Conservation (phyloP, 2,329 filamentous ascomycete genomes). For the Leptographium flavum region DNA sequence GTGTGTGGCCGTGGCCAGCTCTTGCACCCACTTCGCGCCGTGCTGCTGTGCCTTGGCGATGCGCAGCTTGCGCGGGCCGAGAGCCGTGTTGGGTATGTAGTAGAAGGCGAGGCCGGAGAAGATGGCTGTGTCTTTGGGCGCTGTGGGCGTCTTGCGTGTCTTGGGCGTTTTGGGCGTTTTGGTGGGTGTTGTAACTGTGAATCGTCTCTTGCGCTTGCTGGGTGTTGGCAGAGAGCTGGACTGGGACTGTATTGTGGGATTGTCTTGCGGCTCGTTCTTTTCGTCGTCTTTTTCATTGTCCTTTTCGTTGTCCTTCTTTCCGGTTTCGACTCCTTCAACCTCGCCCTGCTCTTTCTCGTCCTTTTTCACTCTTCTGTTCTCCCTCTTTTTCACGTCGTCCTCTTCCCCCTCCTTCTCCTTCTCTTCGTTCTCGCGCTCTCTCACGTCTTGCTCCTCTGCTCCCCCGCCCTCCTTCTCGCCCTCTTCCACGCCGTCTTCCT, state of each 20-base stretch:
- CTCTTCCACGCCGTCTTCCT: not conserved
- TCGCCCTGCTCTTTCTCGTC: too few species aligned
- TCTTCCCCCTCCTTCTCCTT: too few species aligned
- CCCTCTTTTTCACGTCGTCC: too few species aligned
- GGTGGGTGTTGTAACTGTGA: not conserved
- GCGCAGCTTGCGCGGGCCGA: conserved; percentile 51
- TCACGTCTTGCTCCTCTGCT: not conserved
- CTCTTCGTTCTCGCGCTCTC: too few species aligned
- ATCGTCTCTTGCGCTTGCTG: not conserved
- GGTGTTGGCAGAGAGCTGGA: not conserved
- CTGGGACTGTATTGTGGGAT: too few species aligned
- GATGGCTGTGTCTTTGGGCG: conserved; percentile 28
- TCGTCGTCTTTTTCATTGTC: too few species aligned
- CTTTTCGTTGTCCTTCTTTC: too few species aligned
- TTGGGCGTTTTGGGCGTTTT: not conserved
- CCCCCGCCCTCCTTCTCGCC: not conserved
- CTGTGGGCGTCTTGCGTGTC: not conserved
- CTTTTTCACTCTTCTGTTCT: too few species aligned
- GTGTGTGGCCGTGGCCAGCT: conserved; percentile 53
- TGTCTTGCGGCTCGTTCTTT: too few species aligned
- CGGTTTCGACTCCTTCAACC: too few species aligned
- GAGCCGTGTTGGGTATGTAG: conserved; percentile 72
- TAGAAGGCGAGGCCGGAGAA: conserved; percentile 51
- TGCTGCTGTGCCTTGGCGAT: conserved; percentile 63
- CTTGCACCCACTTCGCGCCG: conserved; percentile 57